Percentiles rank a stretch among this genome's conserved stretches.
Evolutionary conservation across 371 early-diverging fungal genomes (phyloP).

Genomic region (Apophysomyces ossiformis): DNA sequence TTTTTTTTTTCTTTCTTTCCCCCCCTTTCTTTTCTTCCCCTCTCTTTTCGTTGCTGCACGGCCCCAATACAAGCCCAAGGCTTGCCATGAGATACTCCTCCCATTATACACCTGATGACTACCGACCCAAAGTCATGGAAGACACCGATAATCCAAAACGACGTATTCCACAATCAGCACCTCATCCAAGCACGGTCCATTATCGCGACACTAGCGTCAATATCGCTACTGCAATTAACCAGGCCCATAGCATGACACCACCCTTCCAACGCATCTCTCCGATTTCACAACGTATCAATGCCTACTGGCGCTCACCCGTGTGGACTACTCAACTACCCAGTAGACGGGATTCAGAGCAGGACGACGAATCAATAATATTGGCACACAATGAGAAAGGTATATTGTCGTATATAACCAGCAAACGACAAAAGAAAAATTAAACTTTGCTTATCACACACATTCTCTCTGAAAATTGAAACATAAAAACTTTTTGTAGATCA

Average conservation of each 20-base stretch:
- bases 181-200: background rate
- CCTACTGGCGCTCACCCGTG: background rate
- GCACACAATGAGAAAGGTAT: background rate
- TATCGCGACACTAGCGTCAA: constrained; percentile 17
- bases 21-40: constrained; percentile 3
- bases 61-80: background rate
- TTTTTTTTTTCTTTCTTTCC: background rate
- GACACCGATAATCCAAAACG: background rate
- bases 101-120: background rate
- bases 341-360: constrained; percentile 1
- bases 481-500: background rate
- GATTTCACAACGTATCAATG: background rate
- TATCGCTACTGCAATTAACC: constrained; percentile 15
- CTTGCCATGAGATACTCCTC: background rate
- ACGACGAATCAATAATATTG: constrained; percentile 10
- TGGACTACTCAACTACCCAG: background rate
- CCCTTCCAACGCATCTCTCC: constrained; percentile 3
- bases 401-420: background rate
- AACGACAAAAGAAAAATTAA: background rate
- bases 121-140: background rate
- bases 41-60: background rate
- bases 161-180: background rate
- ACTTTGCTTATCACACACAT: too few relatives aligned
- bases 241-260: constrained; percentile 7
- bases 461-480: too few relatives aligned